phyloP scores from a whole-genome alignment of 148 eudicot species.

The Camellia sinensis region DNA sequence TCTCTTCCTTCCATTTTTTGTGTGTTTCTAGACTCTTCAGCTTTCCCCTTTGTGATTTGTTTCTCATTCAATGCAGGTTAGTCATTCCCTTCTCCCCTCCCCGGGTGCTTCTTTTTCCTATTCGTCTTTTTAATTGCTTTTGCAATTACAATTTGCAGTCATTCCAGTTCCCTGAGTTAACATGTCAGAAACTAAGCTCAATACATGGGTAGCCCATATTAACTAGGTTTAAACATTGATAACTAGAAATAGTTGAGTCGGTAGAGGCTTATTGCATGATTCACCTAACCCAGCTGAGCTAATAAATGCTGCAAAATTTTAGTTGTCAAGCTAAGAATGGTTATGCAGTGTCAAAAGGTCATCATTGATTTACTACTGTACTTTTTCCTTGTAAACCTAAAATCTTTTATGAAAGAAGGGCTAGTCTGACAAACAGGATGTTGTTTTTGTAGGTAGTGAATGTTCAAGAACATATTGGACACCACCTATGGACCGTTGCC shows the following conservation, averaged over 20 bases:
- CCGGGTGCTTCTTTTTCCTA: neutral
- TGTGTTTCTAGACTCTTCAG: neutral
- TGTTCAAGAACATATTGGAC: constrained; percentile 45
- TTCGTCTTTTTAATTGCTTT: neutral
- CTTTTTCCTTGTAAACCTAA: neutral
- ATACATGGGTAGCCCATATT: neutral
- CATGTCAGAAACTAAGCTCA: neutral
- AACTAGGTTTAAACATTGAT: no score
- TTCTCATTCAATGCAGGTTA: neutral
- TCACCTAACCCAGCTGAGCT: no score
- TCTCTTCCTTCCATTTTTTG: neutral
- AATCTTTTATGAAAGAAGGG: neutral
- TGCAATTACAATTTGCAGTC: no score
- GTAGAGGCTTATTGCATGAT: no score
- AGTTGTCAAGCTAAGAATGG: neutral
- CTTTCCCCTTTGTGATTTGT: neutral
- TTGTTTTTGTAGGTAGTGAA: constrained; percentile 25
- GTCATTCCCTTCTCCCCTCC: no score
- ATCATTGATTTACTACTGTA: neutral
- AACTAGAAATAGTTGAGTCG: no score
- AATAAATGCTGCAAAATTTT: neutral
- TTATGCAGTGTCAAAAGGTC: neutral
- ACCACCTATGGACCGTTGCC: constrained; percentile 34
- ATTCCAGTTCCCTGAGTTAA: neutral
- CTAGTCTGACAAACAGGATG: neutral